phyloP scores from a whole-genome alignment of 2,329 filamentous ascomycete genomes.

The Metarhizium anisopliae region DNA sequence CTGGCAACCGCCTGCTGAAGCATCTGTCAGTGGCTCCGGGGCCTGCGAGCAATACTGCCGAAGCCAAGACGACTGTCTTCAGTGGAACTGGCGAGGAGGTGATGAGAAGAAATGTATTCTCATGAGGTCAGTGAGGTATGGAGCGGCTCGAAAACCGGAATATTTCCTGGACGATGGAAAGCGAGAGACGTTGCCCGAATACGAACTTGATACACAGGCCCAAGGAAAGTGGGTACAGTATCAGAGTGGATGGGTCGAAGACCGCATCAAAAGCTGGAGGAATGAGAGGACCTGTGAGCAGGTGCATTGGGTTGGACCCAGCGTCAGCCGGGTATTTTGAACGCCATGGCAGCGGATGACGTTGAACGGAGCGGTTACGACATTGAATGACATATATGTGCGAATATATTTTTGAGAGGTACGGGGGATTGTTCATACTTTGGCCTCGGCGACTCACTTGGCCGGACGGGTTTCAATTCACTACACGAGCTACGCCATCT shows the following conservation, averaged over 20 bases:
- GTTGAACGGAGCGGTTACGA: neutral
- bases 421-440: too few relatives aligned
- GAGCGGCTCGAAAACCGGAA: slow-evolving; percentile 13
- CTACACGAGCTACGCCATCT: too few relatives aligned
- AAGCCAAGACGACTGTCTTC: slow-evolving; percentile 16
- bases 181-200: slow-evolving; percentile 11
- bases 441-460: too few relatives aligned
- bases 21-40: slow-evolving; percentile 16
- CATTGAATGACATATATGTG: neutral
- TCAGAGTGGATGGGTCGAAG: slow-evolving; percentile 19
- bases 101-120: slow-evolving; percentile 20
- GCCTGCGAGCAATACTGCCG: slow-evolving; percentile 19
- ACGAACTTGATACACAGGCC: slow-evolving; percentile 9
- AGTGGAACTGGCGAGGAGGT: slow-evolving; percentile 23
- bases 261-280: slow-evolving; percentile 18
- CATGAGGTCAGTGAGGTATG: slow-evolving; percentile 19
- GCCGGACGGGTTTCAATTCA: too few relatives aligned
- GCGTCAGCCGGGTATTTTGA: slow-evolving; percentile 7
- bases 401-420: too few relatives aligned
- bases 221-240: slow-evolving; percentile 19
- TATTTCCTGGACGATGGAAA: slow-evolving; percentile 16
- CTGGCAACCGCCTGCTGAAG: slow-evolving; percentile 16
- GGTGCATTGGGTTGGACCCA: slow-evolving; percentile 24
- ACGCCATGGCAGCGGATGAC: neutral
- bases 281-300: slow-evolving; percentile 16